Conservation (phyloP, 2,329 filamentous ascomycete species). For the Epicoccum sorghinum region DNA sequence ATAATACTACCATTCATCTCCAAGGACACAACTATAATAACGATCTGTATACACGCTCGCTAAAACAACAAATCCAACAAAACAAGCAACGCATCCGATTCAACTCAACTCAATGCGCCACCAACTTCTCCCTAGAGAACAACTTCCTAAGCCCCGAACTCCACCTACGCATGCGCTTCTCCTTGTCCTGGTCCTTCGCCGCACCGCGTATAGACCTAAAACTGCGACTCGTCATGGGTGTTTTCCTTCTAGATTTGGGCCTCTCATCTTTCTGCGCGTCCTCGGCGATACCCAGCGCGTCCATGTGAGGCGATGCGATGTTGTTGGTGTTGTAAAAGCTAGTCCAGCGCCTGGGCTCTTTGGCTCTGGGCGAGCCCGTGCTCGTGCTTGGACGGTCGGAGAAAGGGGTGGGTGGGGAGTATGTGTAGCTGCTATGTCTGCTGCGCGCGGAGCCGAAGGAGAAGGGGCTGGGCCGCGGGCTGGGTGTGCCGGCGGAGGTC, state of each 20-base stretch:
- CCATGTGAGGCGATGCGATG: background rate
- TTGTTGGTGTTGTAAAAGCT: conserved; percentile 8
- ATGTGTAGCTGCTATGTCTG: conserved; percentile 16
- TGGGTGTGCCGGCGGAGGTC: conserved; percentile 12
- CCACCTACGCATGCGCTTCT: conserved; percentile 29
- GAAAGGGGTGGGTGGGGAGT: conserved; percentile 11
- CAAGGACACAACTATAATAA: too few species aligned
- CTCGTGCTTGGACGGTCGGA: conserved; percentile 15
- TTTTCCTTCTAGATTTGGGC: background rate
- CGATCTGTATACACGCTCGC: too few species aligned
- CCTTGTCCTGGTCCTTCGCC: conserved; percentile 11
- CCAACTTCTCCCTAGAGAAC: conserved; percentile 18
- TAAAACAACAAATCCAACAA: too few species aligned
- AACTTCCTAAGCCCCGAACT: conserved; percentile 29
- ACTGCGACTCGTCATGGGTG: conserved; percentile 10
- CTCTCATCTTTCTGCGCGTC: background rate
- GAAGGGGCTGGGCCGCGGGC: conserved; percentile 9
- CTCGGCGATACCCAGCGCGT: conserved; percentile 11
- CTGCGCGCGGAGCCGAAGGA: conserved; percentile 18
- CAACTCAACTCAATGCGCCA: background rate
- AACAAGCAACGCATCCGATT: too few species aligned
- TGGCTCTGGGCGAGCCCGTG: conserved; percentile 8
- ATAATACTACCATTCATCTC: too few species aligned
- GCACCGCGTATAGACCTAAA: conserved; percentile 12
- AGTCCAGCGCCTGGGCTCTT: conserved; percentile 11